Evolutionary conservation across 495 filamentous ascomycete genomes (phyloP), one percentile per base, ranked within the genome.

Genomic region (Apodospora peruviana): DNA sequence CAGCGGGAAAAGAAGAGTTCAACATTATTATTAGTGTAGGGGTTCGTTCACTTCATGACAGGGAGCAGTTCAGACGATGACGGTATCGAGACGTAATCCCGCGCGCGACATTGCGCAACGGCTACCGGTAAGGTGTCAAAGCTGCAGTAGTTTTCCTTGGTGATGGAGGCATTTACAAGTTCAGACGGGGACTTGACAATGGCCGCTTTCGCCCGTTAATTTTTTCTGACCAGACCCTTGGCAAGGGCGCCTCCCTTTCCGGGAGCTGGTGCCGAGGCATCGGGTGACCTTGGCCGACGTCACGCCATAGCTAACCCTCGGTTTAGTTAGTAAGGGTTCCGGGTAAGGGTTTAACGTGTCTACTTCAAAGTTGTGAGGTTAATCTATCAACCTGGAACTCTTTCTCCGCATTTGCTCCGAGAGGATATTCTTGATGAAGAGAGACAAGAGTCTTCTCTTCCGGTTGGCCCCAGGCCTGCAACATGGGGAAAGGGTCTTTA

Each of bases 1-100:
- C 29, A 37, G 56, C 52, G 10, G 60, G 45, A 51, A 54, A 47
- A 11, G 52, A 52, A 14, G 45, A 49, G 43, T 51, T 52, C 37
- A 61, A 32, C 47, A 57, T 66, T 39, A 23, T 55, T 20, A 12
- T 51, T 27, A 50, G 49, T 24, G 41, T 9, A 48, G 38, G 23
- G n/a, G 24, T 40, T 35, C 18, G 27, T 14, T 5, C 16, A 32
- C 7, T 34, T 45, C 43, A 45, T 9, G 14, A 19, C 21, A 8
- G 17, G 18, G 20, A 32, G 14, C 7, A 32, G 27, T 32, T 32
- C 14, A 32, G 14, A 32, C n/a, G n/a, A n/a, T n/a, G n/a, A n/a
- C n/a, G n/a, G n/a, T n/a, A n/a, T n/a, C n/a, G n/a, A n/a, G n/a
- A n/a, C n/a, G n/a, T n/a, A n/a, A n/a, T n/a, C n/a, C n/a, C n/a